phyloP scores from a whole-genome alignment of 2,329 filamentous ascomycete species.

The Fusarium beomiforme region DNA sequence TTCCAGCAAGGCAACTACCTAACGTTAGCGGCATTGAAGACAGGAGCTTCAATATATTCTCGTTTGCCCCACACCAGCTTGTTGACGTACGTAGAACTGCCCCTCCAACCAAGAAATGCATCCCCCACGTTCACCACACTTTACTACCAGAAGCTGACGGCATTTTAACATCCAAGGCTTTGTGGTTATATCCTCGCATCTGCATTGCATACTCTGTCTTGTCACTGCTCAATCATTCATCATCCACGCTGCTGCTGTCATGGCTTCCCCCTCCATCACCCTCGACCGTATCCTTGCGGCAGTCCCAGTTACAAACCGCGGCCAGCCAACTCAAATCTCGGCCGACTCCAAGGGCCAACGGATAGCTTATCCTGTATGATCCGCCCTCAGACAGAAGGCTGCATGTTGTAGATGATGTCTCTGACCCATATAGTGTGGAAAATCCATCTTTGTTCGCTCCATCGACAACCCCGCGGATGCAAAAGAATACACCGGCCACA shows the following conservation, averaged over 20 bases:
- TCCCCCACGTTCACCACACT: slow-evolving; percentile 29
- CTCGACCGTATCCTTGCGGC: slow-evolving; percentile 82
- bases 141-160: slow-evolving; percentile 15
- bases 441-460: slow-evolving; percentile 94
- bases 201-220: slow-evolving; percentile 2
- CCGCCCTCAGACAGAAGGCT: not conserved
- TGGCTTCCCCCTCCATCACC: slow-evolving; percentile 59
- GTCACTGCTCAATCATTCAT: not conserved
- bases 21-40: not conserved
- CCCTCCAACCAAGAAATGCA: slow-evolving; percentile 24
- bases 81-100: not conserved
- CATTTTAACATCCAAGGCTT: slow-evolving; percentile 16
- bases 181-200: slow-evolving; percentile 3
- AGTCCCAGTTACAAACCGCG: slow-evolving; percentile 82
- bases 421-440: slow-evolving; percentile 74
- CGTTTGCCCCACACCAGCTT: slow-evolving; percentile 31
- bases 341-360: slow-evolving; percentile 89
- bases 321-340: slow-evolving; percentile 89
- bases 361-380: slow-evolving; percentile 87
- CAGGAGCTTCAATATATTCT: slow-evolving; percentile 4
- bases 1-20: not conserved
- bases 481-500: slow-evolving; percentile 94
- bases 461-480: slow-evolving; percentile 88
- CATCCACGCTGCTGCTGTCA: slow-evolving; percentile 25
- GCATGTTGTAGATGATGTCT: not conserved